Conservation (phyloP, 768 basidiomycete species). For the Lactarius trivialis region DNA sequence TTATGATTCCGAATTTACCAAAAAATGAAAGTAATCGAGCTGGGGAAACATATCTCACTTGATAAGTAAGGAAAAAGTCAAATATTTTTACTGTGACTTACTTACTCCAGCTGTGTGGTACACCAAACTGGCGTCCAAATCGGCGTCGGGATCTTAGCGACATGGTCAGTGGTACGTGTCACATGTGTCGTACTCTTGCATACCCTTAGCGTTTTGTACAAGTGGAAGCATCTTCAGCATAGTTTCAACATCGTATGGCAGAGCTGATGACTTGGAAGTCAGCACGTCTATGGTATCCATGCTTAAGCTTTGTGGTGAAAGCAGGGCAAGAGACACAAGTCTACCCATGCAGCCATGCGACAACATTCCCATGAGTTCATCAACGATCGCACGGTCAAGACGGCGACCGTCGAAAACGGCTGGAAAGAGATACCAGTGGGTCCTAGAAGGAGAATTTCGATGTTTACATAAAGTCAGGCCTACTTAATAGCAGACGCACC, state of each 20-base stretch:
- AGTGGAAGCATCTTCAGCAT: constrained; percentile 13
- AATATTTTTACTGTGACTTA: neutral
- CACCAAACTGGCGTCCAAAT: neutral
- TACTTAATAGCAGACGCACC: constrained; percentile 15
- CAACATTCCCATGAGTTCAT: constrained; percentile 35
- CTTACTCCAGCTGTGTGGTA: neutral
- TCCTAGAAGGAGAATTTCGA: constrained; percentile 19
- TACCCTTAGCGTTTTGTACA: constrained; percentile 1
- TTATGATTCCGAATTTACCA: neutral
- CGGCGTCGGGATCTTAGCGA: neutral
- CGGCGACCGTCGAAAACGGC: constrained; percentile 7
- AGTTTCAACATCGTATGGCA: constrained; percentile 5
- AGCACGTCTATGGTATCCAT: neutral
- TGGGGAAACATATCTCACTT: neutral
- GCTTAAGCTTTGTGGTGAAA: neutral
- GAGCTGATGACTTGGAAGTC: constrained; percentile 12
- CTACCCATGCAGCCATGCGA: constrained; percentile 37
- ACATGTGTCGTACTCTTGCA: neutral
- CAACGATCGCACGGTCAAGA: constrained; percentile 15
- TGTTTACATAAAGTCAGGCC: neutral
- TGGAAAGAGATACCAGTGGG: constrained; percentile 28
- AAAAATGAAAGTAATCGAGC: neutral
- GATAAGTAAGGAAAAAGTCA: neutral
- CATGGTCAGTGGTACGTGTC: neutral
- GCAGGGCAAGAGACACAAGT: neutral